These are phyloP conservation scores for Raphidocelis subcapitata DNA, from an alignment of 139 green algal genomes.

Conservation along the genomic window DNA sequence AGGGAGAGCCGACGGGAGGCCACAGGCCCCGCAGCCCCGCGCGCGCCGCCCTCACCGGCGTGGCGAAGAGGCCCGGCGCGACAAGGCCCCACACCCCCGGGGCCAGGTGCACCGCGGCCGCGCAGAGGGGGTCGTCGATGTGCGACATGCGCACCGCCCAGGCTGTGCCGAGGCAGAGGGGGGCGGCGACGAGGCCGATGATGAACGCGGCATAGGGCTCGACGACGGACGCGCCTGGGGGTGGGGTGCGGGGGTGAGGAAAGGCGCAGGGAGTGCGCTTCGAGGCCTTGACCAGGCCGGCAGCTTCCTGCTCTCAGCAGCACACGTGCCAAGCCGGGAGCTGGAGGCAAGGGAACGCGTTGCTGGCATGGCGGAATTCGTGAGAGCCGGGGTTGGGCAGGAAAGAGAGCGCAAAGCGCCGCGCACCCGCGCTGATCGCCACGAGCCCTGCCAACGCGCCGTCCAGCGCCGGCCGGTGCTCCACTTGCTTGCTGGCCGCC, in stretches of 20 bases:
- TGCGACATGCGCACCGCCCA: constrained; percentile 42
- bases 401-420: too few relatives aligned
- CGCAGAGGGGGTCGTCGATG: constrained; percentile 74
- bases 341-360: too few relatives aligned
- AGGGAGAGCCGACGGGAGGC: not conserved
- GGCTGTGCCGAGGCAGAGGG: constrained; percentile 31
- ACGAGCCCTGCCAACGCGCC: constrained; percentile 52
- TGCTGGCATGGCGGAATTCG: too few relatives aligned
- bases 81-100: constrained; percentile 53
- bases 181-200: constrained; percentile 42
- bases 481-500: constrained; percentile 17
- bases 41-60: not conserved
- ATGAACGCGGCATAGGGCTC: constrained; percentile 51
- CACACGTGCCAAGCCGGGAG: too few relatives aligned
- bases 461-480: constrained; percentile 51
- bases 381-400: too few relatives aligned
- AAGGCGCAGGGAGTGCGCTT: too few relatives aligned
- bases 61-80: constrained; percentile 19
- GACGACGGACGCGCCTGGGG: constrained; percentile 23
- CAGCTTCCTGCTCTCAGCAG: too few relatives aligned
- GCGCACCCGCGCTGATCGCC: constrained; percentile 50
- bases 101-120: constrained; percentile 56
- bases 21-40: too few relatives aligned
- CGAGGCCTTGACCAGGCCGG: too few relatives aligned
- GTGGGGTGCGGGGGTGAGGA: too few relatives aligned